These are phyloP conservation scores for Podaxis pistillaris DNA, from an alignment of 768 basidiomycete genomes.

Conservation along the genomic window DNA sequence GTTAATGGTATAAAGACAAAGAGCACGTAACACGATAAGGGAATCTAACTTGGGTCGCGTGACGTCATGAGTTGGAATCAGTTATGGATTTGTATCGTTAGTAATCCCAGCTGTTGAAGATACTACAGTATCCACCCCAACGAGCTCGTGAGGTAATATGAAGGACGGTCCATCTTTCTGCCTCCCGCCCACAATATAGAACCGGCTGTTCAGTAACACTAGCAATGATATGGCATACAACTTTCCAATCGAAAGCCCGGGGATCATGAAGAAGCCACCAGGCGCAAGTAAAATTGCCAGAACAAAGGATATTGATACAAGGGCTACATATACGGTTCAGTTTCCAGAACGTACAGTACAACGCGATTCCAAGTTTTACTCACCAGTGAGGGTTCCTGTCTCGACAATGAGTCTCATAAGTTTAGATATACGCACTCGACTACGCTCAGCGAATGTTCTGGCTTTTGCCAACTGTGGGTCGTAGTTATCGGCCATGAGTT, in stretches of 20 bases:
- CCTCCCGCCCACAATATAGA: slow-evolving; percentile 8
- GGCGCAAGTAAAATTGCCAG: not conserved
- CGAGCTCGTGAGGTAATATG: not conserved
- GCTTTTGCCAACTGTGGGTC: slow-evolving; percentile 2
- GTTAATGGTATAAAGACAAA: not conserved
- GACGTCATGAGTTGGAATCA: not conserved
- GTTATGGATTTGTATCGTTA: not conserved
- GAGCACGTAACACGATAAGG: not conserved
- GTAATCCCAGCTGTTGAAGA: not conserved
- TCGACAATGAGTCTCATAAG: slow-evolving; percentile 11
- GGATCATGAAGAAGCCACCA: slow-evolving; percentile 13
- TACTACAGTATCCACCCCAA: not conserved
- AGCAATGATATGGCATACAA: slow-evolving; percentile 14
- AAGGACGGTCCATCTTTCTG: not conserved
- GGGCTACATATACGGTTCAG: not conserved
- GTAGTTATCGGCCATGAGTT: not conserved
- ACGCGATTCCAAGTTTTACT: not conserved
- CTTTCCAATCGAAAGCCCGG: slow-evolving; percentile 12
- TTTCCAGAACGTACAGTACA: not conserved
- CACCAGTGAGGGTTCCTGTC: slow-evolving; percentile 13
- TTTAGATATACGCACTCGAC: not conserved
- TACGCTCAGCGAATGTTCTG: not conserved
- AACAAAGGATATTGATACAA: slow-evolving; percentile 10
- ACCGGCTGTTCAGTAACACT: slow-evolving; percentile 12
- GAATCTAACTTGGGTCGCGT: not conserved